Percentiles rank a stretch among this genome's conserved stretches.
phyloP scores from a whole-genome alignment of 2,329 filamentous ascomycete genomes.

The Diaporthe sp. region DNA sequence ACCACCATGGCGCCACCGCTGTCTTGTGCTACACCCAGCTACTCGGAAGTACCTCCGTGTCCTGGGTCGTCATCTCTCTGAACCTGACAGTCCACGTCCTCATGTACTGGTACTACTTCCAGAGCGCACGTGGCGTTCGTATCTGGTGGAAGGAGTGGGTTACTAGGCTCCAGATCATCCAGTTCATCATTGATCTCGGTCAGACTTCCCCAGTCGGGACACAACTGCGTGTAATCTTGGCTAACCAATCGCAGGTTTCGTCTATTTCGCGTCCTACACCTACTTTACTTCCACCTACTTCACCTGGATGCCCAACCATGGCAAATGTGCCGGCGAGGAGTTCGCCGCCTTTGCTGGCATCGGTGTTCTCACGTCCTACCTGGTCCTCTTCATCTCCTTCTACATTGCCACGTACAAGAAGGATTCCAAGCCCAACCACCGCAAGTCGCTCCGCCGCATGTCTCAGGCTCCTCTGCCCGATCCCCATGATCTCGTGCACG shows the following conservation, averaged over 20 bases:
- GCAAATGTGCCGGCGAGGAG: constrained; percentile 93
- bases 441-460: constrained; percentile 78
- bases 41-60: constrained; percentile 90
- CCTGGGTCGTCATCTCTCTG: constrained; percentile 92
- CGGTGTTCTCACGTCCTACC: constrained; percentile 91
- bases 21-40: constrained; percentile 98
- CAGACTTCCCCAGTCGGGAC: constrained; percentile 48
- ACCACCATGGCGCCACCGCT: constrained; percentile 97
- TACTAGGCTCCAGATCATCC: constrained; percentile 94
- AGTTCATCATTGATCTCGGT: constrained; percentile 98
- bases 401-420: constrained; percentile 97
- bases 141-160: constrained; percentile 99
- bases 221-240: neutral
- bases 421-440: constrained; percentile 71
- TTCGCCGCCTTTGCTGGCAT: constrained; percentile 95
- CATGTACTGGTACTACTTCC: constrained; percentile 99
- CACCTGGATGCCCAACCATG: constrained; percentile 82
- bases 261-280: constrained; percentile 99
- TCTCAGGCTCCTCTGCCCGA: constrained; percentile 79
- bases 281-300: constrained; percentile 97
- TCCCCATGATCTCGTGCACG: constrained; percentile 79
- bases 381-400: constrained; percentile 98
- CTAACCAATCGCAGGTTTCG: constrained; percentile 73
- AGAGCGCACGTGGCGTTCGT: constrained; percentile 92
- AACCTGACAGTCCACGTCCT: constrained; percentile 96